Evolutionary conservation across 2,329 filamentous ascomycete species (phyloP), one percentile per base, ranked within the genome.

Genomic region (Diaporthe capsici): DNA sequence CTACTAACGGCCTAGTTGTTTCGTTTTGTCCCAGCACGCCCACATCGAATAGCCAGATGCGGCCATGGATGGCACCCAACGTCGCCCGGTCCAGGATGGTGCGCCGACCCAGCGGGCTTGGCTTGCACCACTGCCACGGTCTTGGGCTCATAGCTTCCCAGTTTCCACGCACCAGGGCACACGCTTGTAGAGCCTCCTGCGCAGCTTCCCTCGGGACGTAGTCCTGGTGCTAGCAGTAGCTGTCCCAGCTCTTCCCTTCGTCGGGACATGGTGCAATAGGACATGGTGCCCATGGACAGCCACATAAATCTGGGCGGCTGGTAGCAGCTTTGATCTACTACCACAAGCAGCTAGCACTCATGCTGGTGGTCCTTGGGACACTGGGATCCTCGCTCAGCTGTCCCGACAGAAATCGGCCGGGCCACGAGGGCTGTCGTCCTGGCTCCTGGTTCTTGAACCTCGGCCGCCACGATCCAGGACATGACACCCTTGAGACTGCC

Each of bases 1-100:
- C 37, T 39, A 49, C 28, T 31, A 28, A 22, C 31, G 34, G 55
- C 55, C 55, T 37, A 6, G 15, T 37, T 58, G 31, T 37, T 37
- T 58, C 28, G 57, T 60, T 49, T 61, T 20, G 47, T n/a, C 20
- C 22, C 31, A 53, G 47, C 34, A 7, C 63, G 47, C 63, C 63
- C 63, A 68, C 63, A 53, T 49, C 65, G 39, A 53, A 39, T n/a
- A 53, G 31, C 63, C 47, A 53, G 47, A 25, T 53, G 47, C 63
- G 22, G 47, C 47, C 63, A 20, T 53, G 22, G 63, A 68, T 39
- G 63, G 63, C 42, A 39, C 31, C 63, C 34, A 28, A 17, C 47
- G 15, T n/a, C 63, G 10, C 63, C 13, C n/a, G 47, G 31, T 8
- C 47, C 47, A 68, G 65, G 65, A 68, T 68, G 34, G 47, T 39